Conservation (phyloP, 2,329 filamentous ascomycete species). For the Coniochaeta pulveracea region DNA sequence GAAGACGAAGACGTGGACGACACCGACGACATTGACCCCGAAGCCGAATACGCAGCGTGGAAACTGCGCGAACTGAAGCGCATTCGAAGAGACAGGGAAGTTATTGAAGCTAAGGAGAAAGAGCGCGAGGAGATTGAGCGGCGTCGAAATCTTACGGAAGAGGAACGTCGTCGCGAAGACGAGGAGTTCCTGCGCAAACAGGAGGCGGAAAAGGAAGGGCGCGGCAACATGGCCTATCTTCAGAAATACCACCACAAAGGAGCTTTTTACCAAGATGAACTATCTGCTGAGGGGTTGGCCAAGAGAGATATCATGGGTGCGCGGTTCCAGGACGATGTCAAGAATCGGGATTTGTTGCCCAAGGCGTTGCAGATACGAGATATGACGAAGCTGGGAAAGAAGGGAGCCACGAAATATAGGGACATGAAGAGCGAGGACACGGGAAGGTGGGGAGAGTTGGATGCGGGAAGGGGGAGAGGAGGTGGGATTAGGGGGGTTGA, state of each 20-base stretch:
- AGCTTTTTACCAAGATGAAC: conserved; percentile 84
- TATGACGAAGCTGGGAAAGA: conserved; percentile 86
- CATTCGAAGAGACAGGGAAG: conserved; percentile 75
- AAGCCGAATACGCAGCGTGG: conserved; percentile 85
- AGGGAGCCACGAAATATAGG: conserved; percentile 80
- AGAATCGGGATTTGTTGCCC: conserved; percentile 71
- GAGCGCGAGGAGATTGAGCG: conserved; percentile 86
- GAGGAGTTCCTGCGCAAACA: conserved; percentile 65
- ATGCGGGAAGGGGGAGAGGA: conserved; percentile 30
- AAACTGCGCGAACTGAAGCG: conserved; percentile 84
- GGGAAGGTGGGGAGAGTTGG: conserved; percentile 65
- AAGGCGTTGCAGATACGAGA: conserved; percentile 89
- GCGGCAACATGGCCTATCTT: conserved; percentile 80
- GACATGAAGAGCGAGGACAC: conserved; percentile 88
- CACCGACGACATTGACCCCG: conserved; percentile 75
- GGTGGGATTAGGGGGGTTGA: conserved; percentile 34
- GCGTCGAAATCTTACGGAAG: conserved; percentile 71
- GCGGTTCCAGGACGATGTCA: conserved; percentile 70
- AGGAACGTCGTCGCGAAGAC: conserved; percentile 81
- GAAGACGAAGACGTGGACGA: conserved; percentile 74
- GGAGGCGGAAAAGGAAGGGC: conserved; percentile 64
- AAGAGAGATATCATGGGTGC: conserved; percentile 79
- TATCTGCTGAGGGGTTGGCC: conserved; percentile 62
- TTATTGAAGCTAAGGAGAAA: conserved; percentile 72
- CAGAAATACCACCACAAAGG: conserved; percentile 96